Evolutionary conservation across 2,329 filamentous ascomycete species (phyloP).

Genomic region (Phyllachora maydis): DNA sequence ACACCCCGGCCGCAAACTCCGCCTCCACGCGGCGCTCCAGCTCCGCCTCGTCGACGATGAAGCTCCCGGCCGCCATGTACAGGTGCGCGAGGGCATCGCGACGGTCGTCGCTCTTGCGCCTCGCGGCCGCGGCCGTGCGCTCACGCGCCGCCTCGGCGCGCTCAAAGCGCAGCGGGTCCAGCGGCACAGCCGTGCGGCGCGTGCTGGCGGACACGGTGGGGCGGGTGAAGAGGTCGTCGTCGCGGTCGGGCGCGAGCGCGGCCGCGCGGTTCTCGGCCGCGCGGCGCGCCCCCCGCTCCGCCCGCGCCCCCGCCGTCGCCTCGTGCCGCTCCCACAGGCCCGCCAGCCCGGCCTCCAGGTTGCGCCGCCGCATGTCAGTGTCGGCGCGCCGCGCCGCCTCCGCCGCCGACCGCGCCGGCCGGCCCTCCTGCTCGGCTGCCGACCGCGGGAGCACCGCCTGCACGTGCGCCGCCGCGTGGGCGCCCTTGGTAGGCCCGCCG

Average conservation of each 20-base stretch:
- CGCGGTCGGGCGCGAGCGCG: constrained; percentile 43
- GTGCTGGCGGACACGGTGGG: constrained; percentile 37
- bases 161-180: constrained; percentile 40
- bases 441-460: constrained; percentile 35
- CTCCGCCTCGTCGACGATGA: constrained; percentile 68
- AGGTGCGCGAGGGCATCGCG: constrained; percentile 62
- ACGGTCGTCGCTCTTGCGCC: constrained; percentile 34
- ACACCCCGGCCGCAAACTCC: too few species aligned
- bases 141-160: constrained; percentile 22
- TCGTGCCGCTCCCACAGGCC: constrained; percentile 49
- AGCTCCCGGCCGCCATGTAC: constrained; percentile 72
- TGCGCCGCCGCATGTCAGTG: constrained; percentile 48
- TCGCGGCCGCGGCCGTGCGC: constrained; percentile 20
- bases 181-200: constrained; percentile 26
- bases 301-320: constrained; percentile 11
- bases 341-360: constrained; percentile 49
- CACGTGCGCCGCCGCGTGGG: constrained; percentile 41
- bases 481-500: too few species aligned
- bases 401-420: constrained; percentile 14
- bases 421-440: constrained; percentile 12
- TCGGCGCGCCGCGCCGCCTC: constrained; percentile 51
- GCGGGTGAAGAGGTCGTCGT: constrained; percentile 59
- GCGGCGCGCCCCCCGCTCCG: constrained; percentile 16
- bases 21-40: constrained; percentile 57
- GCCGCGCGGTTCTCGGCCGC: constrained; percentile 23